Evolutionary conservation across 148 eudicot genomes (phyloP).

Genomic region (Persicaria tinctoria): DNA sequence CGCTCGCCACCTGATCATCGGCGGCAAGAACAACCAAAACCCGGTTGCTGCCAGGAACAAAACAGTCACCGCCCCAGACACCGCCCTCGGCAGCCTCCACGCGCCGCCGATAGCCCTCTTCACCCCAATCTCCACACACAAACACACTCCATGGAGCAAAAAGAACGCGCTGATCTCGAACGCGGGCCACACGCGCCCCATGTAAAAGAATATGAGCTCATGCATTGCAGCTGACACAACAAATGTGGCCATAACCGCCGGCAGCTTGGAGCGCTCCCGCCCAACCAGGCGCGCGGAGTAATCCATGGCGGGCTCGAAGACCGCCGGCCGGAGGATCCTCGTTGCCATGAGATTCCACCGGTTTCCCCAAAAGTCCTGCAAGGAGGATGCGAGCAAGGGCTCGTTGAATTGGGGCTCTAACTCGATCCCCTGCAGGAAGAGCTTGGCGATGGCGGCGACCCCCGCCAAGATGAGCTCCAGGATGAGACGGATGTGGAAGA

Average conservation of each 20-base stretch:
- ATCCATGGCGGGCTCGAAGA: constrained; percentile 25
- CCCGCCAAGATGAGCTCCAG: constrained; percentile 32
- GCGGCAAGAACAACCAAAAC: constrained; percentile 43
- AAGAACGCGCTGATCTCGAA: constrained; percentile 39
- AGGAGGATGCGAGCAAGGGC: constrained; percentile 45
- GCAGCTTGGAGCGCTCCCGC: constrained; percentile 20
- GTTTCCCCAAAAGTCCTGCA: constrained; percentile 56
- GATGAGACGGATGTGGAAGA: constrained; percentile 29
- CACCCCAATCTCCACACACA: constrained; percentile 31
- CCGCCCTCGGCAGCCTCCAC: constrained; percentile 17
- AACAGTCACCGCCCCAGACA: constrained; percentile 25
- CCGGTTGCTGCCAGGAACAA: constrained; percentile 32
- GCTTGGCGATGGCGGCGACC: constrained; percentile 24
- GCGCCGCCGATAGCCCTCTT: constrained; percentile 19
- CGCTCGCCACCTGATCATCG: constrained; percentile 24
- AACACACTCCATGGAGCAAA: constrained; percentile 31
- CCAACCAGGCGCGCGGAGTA: constrained; percentile 12
- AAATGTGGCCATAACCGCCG: constrained; percentile 30
- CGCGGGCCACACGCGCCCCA: constrained; percentile 33
- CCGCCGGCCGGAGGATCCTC: constrained; percentile 33
- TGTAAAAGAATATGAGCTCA: constrained; percentile 38
- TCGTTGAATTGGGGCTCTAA: constrained; percentile 46
- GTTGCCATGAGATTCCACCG: constrained; percentile 56
- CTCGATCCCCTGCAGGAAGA: constrained; percentile 22
- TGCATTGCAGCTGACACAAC: constrained; percentile 42